Evolutionary conservation across 306 rosid species (phyloP), one percentile per base, ranked within the genome.

Genomic region (Pterocarpus santalinus): DNA sequence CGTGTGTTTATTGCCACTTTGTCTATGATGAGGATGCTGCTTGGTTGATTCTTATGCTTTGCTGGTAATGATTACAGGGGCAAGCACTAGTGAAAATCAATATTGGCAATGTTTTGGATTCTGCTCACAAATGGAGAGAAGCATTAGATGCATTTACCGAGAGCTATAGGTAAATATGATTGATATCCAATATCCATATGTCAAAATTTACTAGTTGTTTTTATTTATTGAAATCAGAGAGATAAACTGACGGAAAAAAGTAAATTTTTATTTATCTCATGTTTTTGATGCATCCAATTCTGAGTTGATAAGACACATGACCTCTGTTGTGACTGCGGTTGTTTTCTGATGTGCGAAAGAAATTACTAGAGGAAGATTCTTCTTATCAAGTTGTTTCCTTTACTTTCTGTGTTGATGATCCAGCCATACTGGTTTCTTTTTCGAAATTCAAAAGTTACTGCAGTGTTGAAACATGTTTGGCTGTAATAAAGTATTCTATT

Each of bases 51-150:
- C 83, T 76, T 77, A 80, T 74, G 51, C 81, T 66, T 81, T 74
- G 15, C 68, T 73, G 72, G 61, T 84, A 65, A 82, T 69, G 75
- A 73, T 86, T 84, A 68, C 81, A 95, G 98, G 98, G 98, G 43
- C 97, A 93, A 85, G 98, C 97, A 69, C 69, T 89, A 7, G 86
- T 88, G 73, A 89, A 93, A 85, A 87, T 85, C 57, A 86, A 90
- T 69, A 89, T 93, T 36, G 99, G 98, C 52, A 84, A 88, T 80
- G 89, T 93, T 85, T 89, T 89, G 85, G 98, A 95, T 86, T 89
- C 88, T 88, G 85, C 80, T 82, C 86, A 85, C 53, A 69, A 89
- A 75, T 91, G 85, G 89, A 61, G 69, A 87, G 92, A 73, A 74
- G 98, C 99, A 56, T 77, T 89, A 35, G 86, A 83, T 47, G 92